Percentiles rank a stretch among this genome's conserved stretches.
Conservation (phyloP, 2,329 filamentous ascomycete genomes). For the Colletotrichum sp. region DNA sequence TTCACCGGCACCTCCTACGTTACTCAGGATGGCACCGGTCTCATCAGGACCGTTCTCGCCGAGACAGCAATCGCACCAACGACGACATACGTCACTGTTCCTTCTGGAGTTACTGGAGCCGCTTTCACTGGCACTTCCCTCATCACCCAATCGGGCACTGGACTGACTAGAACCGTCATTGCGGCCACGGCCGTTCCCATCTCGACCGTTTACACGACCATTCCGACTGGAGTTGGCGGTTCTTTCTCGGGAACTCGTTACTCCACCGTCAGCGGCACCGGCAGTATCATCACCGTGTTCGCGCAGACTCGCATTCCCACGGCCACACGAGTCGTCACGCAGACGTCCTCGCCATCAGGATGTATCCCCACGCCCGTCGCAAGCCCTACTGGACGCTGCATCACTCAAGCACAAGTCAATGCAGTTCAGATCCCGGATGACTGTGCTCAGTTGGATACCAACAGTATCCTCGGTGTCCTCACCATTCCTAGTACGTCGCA, state of each 20-base stretch:
- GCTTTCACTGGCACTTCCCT: neutral
- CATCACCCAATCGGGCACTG: neutral
- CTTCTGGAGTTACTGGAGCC: neutral
- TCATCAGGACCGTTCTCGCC: no score
- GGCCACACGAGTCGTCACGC: neutral
- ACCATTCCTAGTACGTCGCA: neutral
- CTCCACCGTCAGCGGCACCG: neutral
- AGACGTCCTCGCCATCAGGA: neutral
- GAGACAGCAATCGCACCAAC: no score
- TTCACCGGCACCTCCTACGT: no score
- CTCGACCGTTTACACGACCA: neutral
- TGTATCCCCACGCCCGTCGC: neutral
- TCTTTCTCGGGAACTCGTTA: neutral
- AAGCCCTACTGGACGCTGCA: neutral
- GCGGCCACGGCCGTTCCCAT: neutral
- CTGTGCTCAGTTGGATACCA: neutral
- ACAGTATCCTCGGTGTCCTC: no score
- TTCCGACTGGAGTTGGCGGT: neutral
- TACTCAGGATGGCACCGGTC: no score
- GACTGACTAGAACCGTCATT: neutral
- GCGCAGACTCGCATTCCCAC: neutral
- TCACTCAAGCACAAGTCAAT: neutral
- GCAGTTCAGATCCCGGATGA: neutral
- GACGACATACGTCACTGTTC: neutral
- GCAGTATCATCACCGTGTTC: neutral